phyloP scores from a whole-genome alignment of 1,284 basidiomycete species.

The Ceraceosorus guamensis region DNA sequence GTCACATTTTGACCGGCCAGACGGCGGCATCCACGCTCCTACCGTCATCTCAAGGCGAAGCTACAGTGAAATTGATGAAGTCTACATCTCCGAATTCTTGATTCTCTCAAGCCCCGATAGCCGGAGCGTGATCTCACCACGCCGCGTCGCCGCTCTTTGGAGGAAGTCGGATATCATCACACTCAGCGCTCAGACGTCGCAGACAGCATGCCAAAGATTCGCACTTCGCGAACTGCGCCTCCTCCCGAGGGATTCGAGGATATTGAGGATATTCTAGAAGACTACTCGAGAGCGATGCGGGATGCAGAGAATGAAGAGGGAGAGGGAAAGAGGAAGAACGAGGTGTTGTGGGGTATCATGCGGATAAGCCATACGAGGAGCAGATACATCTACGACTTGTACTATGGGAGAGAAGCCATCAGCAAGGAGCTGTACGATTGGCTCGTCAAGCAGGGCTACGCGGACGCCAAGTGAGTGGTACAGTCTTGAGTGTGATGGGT shows the following conservation, averaged over 20 bases:
- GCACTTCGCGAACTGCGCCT: constrained; percentile 84
- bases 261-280: constrained; percentile 58
- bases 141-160: too few species aligned
- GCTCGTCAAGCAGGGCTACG: constrained; percentile 94
- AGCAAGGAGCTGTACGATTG: constrained; percentile 92
- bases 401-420: constrained; percentile 96
- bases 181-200: too few species aligned
- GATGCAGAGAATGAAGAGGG: constrained; percentile 80
- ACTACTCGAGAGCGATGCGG: constrained; percentile 46
- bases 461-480: constrained; percentile 77
- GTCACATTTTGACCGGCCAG: too few species aligned
- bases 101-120: too few species aligned
- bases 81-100: too few species aligned
- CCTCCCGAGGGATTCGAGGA: constrained; percentile 98
- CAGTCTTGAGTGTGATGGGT: neutral
- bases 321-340: constrained; percentile 93
- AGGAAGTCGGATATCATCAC: too few species aligned
- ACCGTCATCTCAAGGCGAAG: too few species aligned
- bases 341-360: constrained; percentile 99
- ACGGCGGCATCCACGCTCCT: too few species aligned
- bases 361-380: constrained; percentile 82
- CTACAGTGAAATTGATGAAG: too few species aligned
- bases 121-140: too few species aligned
- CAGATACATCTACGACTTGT: constrained; percentile 93
- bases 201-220: constrained; percentile 84